Evolutionary conservation across 2,329 filamentous ascomycete genomes (phyloP), one percentile per base, ranked within the genome.

Genomic region (Ceratocystis eucalypticola): DNA sequence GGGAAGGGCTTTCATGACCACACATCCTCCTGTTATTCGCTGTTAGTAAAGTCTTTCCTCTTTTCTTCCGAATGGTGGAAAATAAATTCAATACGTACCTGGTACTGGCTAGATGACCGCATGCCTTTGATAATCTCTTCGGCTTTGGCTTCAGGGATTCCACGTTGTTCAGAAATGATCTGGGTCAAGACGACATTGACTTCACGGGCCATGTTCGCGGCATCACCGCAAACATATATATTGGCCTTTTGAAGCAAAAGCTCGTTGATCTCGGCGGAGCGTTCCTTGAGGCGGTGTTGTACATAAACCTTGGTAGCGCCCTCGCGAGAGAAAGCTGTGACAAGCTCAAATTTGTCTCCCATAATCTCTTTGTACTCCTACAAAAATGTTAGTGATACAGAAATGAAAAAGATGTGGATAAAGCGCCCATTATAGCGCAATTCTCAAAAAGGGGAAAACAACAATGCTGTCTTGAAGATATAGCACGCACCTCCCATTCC

Each of bases 121-220:
- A 99, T 96, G 72, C 87, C 87, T 84, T 97, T 99, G 69, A 99
- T 91, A 72, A 96, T 87, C 74, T 97, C 93, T 77, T 99, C 94
- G 15, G 85, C 94, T 82, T 96, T 96, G 70, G 87, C 80, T 72
- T 93, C 88, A 1, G 90, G 81, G 67, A 97, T 82, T 63, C 88
- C 88, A 65, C 94, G 84, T 75, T 96, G 84, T 74, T 92, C 85
- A 30, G 91, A 82, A 71, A 99, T 87, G 73, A 97, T 95, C 74
- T 95, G 87, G 30, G 82, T 88, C 55, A 99, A 81, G n/a, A 91
- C 85, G 28, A 87, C 81, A 75, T 95, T 96, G 73, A 96, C 91
- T 75, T 96, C 92, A 67, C 92, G 87, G 61, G 92, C 92, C 92
- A 96, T 96, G 79, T 96, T 92, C 66, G 94, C 89, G 0, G 95